phyloP scores from a whole-genome alignment of 306 rosid species.

The Malus fusca region DNA sequence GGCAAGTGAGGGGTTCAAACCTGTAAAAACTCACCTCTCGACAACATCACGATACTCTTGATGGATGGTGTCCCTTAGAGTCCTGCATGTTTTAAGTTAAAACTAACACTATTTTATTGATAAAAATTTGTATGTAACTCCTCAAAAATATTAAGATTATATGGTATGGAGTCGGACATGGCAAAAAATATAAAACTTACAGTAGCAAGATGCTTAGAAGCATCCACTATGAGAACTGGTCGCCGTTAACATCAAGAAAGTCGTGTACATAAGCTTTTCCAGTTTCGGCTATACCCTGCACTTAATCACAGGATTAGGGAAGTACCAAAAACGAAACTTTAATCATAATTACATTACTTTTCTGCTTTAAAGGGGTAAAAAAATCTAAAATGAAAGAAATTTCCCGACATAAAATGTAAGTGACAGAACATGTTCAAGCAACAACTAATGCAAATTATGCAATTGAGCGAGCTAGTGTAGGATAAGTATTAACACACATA shows the following conservation, averaged over 20 bases:
- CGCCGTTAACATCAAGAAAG: conserved; percentile 57
- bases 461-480: conserved; percentile 8
- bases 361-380: not conserved
- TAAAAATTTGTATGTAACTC: not conserved
- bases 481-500: conserved; percentile 22
- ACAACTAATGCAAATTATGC: not conserved
- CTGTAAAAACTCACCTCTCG: conserved; percentile 95
- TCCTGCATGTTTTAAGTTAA: conserved; percentile 45
- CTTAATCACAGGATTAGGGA: no score
- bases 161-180: not conserved
- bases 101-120: not conserved
- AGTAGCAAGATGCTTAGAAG: conserved; percentile 63
- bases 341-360: not conserved
- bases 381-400: not conserved
- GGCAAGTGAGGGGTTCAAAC: conserved; percentile 28
- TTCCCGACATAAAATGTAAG: not conserved
- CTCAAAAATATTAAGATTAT: not conserved
- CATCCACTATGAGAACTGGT: conserved; percentile 74
- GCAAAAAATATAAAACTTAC: conserved; percentile 38
- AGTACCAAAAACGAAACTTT: no score
- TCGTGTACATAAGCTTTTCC: conserved; percentile 79
- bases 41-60: conserved; percentile 85
- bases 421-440: not conserved
- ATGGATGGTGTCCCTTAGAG: conserved; percentile 64
- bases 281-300: conserved; percentile 44